Evolutionary conservation across 768 basidiomycete genomes (phyloP), one percentile per base, ranked within the genome.

Genomic region (Tricholoma furcatifolium): DNA sequence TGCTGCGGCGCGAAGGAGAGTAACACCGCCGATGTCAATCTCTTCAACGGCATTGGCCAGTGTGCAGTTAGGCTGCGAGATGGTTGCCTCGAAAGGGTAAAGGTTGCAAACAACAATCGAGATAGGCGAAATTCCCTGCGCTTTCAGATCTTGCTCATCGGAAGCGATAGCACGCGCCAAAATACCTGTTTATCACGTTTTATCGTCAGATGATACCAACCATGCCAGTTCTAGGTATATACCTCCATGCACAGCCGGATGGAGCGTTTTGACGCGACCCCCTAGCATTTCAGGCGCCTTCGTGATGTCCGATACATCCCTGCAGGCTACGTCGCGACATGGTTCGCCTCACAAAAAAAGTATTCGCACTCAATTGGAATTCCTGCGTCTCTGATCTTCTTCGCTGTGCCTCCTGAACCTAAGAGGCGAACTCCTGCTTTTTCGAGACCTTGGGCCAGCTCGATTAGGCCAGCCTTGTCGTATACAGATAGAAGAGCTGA

Each of bases 261-360:
- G 97, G 9, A 99, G 83, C 2, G 97, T 99, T 76, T 99, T 98
- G 51, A 98, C 97, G 61, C 97, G 80, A 21, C 97, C 97, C 48
- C 97, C 96, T 3, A 99, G 81, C 95, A 99, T 98, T 71, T 99
- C 97, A 4, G 97, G 96, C 0, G 94, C 94, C 64, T 95, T 96
- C 44, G 97, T 98, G 71, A 98, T 88, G 66, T 92, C 88, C 4
- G 96, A 91, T 50, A 99, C 94, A 81, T 99, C 97, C 58, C 97
- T 99, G 48, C 6, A 27, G 38, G 39, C 39, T 38, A 47, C 27
- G 34, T 49, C 48, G 35, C 41, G 4, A 49, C 49, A 36, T 12
- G 40, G n/a, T 44, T 39, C 27, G 48, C 40, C 7, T 20, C 15
- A 55, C 23, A 11, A 11, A 21, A 2, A 39, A 11, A 47, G 18